Evolutionary conservation across 805 yeast genomes (phyloP), one percentile per base, ranked within the genome.

Genomic region (Kluyveromyces siamensis): DNA sequence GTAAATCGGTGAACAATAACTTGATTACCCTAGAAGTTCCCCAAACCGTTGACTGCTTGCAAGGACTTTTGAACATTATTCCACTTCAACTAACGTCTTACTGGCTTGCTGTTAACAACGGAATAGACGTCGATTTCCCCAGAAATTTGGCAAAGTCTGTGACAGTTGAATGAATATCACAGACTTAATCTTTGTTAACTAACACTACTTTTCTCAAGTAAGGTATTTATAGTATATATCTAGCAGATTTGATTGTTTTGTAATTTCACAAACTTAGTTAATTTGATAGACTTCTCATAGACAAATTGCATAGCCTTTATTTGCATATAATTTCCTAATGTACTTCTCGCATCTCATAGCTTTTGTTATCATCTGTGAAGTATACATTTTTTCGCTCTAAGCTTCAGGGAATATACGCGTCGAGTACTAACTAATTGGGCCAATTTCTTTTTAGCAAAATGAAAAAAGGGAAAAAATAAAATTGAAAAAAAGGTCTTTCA

Each of bases 101-200:
- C 73, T 90, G 96, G 93, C 77, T 93, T 62, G 97, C 99, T 48
- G 91, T 88, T 48, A 81, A 83, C 70, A 86, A 91, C 65, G 98
- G 97, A 39, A 84, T 87, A 58, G 96, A 93, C 65, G 99, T 95
- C 50, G 99, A 93, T 69, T 91, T 91, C 82, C 99, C 99, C 56
- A 82, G 99, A 72, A 93, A 93, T 74, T 79, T 93, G 72, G 99
- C 99, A 54, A 93, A 93, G 75, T 84, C 96, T 46, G 99, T 93
- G 50, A 93, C 99, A 44, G 99, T 93, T 54, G 98, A 89, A 73
- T 90, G 74, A 65, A 45, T 5, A 35, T 18, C 17, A 17, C n/a
- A 14, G 18, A 9, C 14, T 44, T 14, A 35, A 37, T 18, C 33
- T 27, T 13, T 25, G 17, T 21, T 16, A 8, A 11, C 8, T 19